A percentile compares a stretch with the other conserved stretches of the same genome.
Conservation (phyloP, 1,139 yeast species). For the Sugiyamaella neomexicana region DNA sequence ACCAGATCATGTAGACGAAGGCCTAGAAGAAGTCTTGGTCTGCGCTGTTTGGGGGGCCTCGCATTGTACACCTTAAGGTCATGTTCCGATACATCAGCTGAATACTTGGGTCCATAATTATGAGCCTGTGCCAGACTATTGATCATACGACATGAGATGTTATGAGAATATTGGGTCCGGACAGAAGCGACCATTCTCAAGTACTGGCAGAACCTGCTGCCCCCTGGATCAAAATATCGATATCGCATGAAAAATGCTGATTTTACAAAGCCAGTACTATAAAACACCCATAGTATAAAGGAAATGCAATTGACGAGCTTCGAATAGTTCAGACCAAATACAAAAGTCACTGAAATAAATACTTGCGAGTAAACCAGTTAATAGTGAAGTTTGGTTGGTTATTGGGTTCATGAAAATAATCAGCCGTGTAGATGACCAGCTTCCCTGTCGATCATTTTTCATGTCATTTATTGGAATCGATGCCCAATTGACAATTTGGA, state of each 20-base stretch:
- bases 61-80: background rate
- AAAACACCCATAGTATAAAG: background rate
- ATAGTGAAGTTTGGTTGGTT: background rate
- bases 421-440: slow-evolving; percentile 1
- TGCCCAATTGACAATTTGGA: too few relatives aligned
- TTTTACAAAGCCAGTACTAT: background rate
- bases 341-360: too few relatives aligned
- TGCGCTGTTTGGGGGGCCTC: background rate
- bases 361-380: too few relatives aligned
- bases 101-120: too few relatives aligned
- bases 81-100: background rate
- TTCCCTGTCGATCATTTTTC: background rate
- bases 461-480: background rate
- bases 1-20: slow-evolving; percentile 13
- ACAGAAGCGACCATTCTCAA: background rate
- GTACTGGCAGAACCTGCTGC: background rate
- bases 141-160: background rate
- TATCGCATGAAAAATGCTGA: background rate
- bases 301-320: too few relatives aligned
- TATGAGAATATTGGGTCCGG: background rate
- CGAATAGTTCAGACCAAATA: too few relatives aligned
- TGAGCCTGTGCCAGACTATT: background rate
- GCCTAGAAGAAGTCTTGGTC: background rate
- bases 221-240: slow-evolving; percentile 17
- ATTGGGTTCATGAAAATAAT: slow-evolving; percentile 1